Base-by-base conservation (phyloP, 257 asterid genomes). In the Misopates orontium region DNA sequence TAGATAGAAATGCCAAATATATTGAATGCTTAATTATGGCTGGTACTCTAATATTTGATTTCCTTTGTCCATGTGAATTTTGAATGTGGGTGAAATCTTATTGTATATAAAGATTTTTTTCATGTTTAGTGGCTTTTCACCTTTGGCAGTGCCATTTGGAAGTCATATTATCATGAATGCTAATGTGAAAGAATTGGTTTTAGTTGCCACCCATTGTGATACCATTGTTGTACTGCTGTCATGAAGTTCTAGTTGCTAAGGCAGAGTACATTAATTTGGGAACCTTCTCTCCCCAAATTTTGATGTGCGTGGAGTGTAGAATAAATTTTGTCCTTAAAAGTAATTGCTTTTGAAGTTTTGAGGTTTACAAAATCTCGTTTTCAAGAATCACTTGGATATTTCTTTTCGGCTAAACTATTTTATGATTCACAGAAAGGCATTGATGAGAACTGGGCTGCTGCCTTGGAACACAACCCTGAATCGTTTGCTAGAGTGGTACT, bases 381-480 rank as follows among this genome's bases (percentile, higher is more conserved):
- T 45, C 24, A 48, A 9, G 47, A 24, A 32, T 48, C 47, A 18
- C 51, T 20, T 42, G 32, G 53, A 49, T 11, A 8, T 36, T 23
- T 19, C 7, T 50, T 41, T 42, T 52, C 11, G 36, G 15, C 24
- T 58, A 31, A n/a, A 58, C 49, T 16, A 41, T 32, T 59, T 16
- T 66, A 5, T 75, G 60, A 18, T 73, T 60, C 70, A 71, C 96
- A 91, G 99, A 90, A 90, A 90, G 95, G 97, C 71, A 90, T 94
- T 62, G 96, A 94, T 71, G 99, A 94, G 82, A 94, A 94, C 69
- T 90, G 97, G 99, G 97, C 79, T 49, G 95, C 96, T 67, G 99
- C 99, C 44, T 58, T 94, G 79, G 99, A 94, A 60, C 72, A 94
- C 80, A 94, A 94, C 80, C 99, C 99, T 67, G 99, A 94, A 80